Evolutionary conservation across 2,329 filamentous ascomycete species (phyloP).

Genomic region (Alternaria infectoria): DNA sequence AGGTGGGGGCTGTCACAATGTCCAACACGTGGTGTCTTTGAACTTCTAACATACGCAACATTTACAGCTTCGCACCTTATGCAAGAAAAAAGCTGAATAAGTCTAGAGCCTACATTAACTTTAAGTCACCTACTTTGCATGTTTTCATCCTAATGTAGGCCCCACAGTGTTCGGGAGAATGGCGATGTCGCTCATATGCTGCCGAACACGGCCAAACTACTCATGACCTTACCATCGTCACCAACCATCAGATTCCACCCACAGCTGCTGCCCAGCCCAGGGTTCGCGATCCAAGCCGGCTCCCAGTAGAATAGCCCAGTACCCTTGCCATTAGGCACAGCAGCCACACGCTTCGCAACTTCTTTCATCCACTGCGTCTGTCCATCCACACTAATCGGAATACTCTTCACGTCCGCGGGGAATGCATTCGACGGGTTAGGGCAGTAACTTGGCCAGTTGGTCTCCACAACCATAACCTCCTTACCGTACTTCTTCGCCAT

Average conservation of each 20-base stretch:
- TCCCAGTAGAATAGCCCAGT: slow-evolving; percentile 76
- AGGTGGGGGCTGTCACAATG: not conserved
- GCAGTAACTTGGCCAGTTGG: slow-evolving; percentile 72
- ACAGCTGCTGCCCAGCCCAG: slow-evolving; percentile 69
- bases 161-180: too few species aligned
- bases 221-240: slow-evolving; percentile 60
- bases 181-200: slow-evolving; percentile 42
- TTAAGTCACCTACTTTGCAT: too few species aligned
- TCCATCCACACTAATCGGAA: slow-evolving; percentile 68
- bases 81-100: too few species aligned
- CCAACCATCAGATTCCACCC: slow-evolving; percentile 68
- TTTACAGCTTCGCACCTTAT: slow-evolving; percentile 5
- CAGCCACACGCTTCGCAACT: slow-evolving; percentile 63
- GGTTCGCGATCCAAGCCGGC: slow-evolving; percentile 72
- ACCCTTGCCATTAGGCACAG: slow-evolving; percentile 58
- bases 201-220: slow-evolving; percentile 63
- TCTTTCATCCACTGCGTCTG: slow-evolving; percentile 67
- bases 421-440: slow-evolving; percentile 64
- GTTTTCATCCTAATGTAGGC: too few species aligned
- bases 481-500: slow-evolving; percentile 69
- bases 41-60: not conserved
- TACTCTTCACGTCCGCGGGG: slow-evolving; percentile 64
- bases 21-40: not conserved
- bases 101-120: too few species aligned
- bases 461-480: slow-evolving; percentile 72